Base-by-base conservation (phyloP, 306 rosid genomes). In the Clitoria ternatea region DNA sequence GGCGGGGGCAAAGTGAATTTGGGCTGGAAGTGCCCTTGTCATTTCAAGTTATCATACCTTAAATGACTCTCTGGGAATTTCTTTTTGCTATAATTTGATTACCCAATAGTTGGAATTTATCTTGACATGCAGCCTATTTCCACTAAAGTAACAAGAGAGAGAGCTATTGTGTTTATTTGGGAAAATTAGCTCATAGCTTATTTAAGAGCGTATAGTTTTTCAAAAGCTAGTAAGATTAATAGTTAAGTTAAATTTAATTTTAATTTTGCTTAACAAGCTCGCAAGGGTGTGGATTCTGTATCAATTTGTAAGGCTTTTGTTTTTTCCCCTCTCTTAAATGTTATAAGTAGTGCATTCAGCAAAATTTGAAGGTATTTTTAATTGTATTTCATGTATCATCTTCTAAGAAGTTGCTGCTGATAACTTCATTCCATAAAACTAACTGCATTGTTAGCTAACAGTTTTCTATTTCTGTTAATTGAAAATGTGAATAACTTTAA, bases 241-340 rank as follows among this genome's bases (percentile, higher is more conserved):
- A 33, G 62, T 42, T 63, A 75, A 53, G 74, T 35, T 33, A 35
- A 35, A 68, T 67, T 66, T 45, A 24, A 17, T 42, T 10, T 18
- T 39, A 22, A 53, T 4, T 22, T 44, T 45, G 43, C 67, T 32
- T 48, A 57, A 3, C 17, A 75, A 55, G 57, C 14, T 7, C 3
- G 9, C 18, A 47, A 42, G 54, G 27, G 19, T 15, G 2, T 17
- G 55, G 53, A 49, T 40, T 71, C 32, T 61, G 2, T 48, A 1
- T 47, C 63, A 24, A 47, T 26, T 47, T 7, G 33, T 56, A 29
- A 55, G 9, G n/a, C 33, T 36, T 57, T 20, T 54, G 37, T 26
- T 56, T 18, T 15, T 6, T n/a, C 32, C 22, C 15, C 11, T 13
- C 15, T 13, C n/a, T n/a, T n/a, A n/a, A n/a, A n/a, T n/a, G n/a